Evolutionary conservation across 2,329 filamentous ascomycete species (phyloP).

Genomic region (Curvularia lunata): DNA sequence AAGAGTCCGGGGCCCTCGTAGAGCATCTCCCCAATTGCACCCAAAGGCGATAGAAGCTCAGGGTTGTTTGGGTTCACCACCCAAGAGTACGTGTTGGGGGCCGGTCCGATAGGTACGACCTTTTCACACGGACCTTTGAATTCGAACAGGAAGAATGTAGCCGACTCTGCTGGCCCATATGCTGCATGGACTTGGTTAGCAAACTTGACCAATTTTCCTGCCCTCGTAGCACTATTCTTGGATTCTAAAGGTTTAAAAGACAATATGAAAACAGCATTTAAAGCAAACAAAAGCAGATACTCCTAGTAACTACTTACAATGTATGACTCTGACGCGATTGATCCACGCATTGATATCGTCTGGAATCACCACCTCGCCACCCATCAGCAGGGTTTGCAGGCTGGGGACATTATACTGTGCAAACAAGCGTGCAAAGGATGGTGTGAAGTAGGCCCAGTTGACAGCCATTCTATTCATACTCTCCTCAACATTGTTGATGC

Average conservation of each 20-base stretch:
- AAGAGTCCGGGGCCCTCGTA: not conserved
- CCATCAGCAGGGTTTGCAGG: constrained; percentile 1
- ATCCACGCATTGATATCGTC: not conserved
- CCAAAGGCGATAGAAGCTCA: not conserved
- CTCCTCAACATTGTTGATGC: constrained; percentile 3
- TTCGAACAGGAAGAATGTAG: not conserved
- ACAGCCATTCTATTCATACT: not conserved
- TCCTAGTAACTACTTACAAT: not conserved
- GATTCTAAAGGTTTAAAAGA: not conserved
- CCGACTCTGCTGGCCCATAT: not conserved
- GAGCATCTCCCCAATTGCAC: not conserved
- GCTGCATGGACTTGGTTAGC: not conserved
- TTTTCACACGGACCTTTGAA: not conserved
- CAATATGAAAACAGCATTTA: not conserved
- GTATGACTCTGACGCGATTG: not conserved
- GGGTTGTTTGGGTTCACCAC: not conserved
- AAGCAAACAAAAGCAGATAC: not conserved
- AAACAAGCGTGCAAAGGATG: constrained; percentile 36
- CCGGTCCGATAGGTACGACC: not conserved
- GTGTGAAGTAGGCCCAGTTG: constrained; percentile 18
- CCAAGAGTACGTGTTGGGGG: not conserved
- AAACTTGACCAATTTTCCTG: not conserved
- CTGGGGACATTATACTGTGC: constrained; percentile 20
- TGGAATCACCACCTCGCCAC: constrained; percentile 1
- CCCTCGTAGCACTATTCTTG: not conserved